A percentile compares a stretch with the other conserved stretches of the same genome.
Conservation (phyloP, 1,284 basidiomycete species). For the Trametes sp. region DNA sequence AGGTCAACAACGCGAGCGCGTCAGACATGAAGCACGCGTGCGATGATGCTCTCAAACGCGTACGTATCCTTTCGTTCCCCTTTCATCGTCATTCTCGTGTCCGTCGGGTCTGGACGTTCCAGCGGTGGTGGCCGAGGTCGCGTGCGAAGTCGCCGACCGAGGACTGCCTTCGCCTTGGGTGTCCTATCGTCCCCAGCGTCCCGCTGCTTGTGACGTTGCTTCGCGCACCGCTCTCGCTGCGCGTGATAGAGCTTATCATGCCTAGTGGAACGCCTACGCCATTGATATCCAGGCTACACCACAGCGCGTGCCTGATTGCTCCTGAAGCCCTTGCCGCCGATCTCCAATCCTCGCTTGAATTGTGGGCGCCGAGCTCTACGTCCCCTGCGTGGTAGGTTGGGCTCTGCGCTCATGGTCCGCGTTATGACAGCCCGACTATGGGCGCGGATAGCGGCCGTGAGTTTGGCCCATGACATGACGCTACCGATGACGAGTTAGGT, state of each 20-base stretch:
- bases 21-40: conserved; percentile 89
- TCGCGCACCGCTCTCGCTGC: not conserved
- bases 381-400: too few relatives aligned
- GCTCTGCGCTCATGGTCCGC: too few relatives aligned
- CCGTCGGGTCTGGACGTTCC: not conserved
- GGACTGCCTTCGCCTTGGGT: not conserved
- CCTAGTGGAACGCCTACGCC: not conserved
- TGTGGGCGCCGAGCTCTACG: not conserved
- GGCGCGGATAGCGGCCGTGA: not conserved
- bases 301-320: conserved; percentile 6
- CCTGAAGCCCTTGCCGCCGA: not conserved
- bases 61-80: conserved; percentile 50
- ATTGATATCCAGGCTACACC: not conserved
- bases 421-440: not conserved
- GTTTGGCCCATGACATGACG: too few relatives aligned
- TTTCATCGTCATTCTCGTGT: not conserved
- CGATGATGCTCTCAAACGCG: conserved; percentile 90
- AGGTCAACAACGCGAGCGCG: conserved; percentile 84
- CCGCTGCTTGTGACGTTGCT: not conserved
- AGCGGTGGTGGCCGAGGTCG: not conserved
- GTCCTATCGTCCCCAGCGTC: too few relatives aligned
- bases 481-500: not conserved
- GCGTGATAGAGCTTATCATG: not conserved
- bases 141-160: conserved; percentile 2
- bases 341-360: not conserved